Conservation (phyloP, 2,329 filamentous ascomycete genomes). For the Graphilbum ipis-grandicollis region DNA sequence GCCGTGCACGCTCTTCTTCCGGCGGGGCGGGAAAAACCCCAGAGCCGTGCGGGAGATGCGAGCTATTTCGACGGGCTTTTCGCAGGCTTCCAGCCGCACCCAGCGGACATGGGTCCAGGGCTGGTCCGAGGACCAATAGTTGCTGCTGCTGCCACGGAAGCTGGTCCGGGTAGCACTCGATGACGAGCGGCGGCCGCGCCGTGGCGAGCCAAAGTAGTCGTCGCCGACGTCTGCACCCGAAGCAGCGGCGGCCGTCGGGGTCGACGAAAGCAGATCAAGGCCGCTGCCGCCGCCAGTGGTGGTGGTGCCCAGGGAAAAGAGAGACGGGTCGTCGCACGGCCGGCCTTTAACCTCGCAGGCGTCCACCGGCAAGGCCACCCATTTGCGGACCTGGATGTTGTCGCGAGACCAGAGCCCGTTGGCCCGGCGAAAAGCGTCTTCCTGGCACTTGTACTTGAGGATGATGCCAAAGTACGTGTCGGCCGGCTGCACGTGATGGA, state of each 20-base stretch:
- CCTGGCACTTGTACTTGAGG: conserved; percentile 74
- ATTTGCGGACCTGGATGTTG: conserved; percentile 68
- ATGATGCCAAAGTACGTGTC: conserved; percentile 88
- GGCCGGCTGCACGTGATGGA: conserved; percentile 65
- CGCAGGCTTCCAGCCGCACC: conserved; percentile 58
- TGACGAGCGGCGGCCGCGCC: too few species aligned
- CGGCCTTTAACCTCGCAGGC: conserved; percentile 71
- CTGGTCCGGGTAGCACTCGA: too few species aligned
- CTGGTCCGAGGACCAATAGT: conserved; percentile 18
- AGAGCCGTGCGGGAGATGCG: conserved; percentile 64
- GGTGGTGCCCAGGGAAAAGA: conserved; percentile 21
- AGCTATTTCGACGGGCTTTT: conserved; percentile 64
- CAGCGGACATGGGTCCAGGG: conserved; percentile 80
- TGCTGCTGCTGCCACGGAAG: not conserved
- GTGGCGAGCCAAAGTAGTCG: conserved; percentile 8
- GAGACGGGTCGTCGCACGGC: conserved; percentile 37
- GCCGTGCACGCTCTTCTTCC: conserved; percentile 59
- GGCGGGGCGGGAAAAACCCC: conserved; percentile 80
- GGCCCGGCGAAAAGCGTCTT: conserved; percentile 65
- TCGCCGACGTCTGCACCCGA: conserved; percentile 7
- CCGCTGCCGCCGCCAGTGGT: too few species aligned
- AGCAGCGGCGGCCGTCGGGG: conserved; percentile 14
- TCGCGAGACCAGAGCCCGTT: conserved; percentile 95
- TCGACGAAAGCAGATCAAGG: too few species aligned
- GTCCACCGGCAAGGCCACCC: conserved; percentile 72